phyloP scores from a whole-genome alignment of 2,329 filamentous ascomycete genomes.

The Monosporascus sp. region DNA sequence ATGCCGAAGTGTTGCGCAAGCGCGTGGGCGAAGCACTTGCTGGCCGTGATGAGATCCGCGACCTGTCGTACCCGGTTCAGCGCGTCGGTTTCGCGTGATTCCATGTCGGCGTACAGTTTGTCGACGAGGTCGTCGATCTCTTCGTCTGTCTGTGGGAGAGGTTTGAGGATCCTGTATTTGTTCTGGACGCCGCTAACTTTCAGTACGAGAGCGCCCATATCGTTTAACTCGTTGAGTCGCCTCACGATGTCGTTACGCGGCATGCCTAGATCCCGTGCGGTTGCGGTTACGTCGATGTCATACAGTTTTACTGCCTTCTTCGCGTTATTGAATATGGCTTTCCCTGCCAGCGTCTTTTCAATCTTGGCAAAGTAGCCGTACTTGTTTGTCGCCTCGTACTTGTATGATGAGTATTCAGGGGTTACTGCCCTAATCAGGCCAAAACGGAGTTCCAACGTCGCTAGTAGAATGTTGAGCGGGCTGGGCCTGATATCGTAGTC shows the following conservation, averaged over 20 bases:
- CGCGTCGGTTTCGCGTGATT: constrained; percentile 48
- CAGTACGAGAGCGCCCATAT: constrained; percentile 44
- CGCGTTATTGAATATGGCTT: constrained; percentile 37
- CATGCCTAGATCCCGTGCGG: constrained; percentile 27
- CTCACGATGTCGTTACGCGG: constrained; percentile 44
- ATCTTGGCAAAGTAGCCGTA: constrained; percentile 27
- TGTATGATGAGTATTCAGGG: constrained; percentile 53
- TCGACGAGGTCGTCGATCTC: constrained; percentile 42
- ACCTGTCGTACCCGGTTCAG: constrained; percentile 46
- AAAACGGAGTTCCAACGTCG: constrained; percentile 56
- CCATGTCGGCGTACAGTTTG: constrained; percentile 45
- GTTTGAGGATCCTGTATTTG: constrained; percentile 45
- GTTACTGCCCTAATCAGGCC: constrained; percentile 51
- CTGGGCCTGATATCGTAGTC: constrained; percentile 50
- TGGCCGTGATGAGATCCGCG: constrained; percentile 47
- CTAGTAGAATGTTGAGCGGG: constrained; percentile 50
- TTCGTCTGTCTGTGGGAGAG: constrained; percentile 36
- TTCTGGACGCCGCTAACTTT: constrained; percentile 47
- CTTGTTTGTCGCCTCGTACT: constrained; percentile 34
- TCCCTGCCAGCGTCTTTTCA: constrained; percentile 37
- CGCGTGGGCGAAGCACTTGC: constrained; percentile 45
- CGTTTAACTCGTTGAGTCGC: constrained; percentile 51
- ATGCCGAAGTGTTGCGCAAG: constrained; percentile 57
- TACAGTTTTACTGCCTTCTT: constrained; percentile 38
- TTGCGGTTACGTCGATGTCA: constrained; percentile 43